Evolutionary conservation across 2,329 filamentous ascomycete species (phyloP).

Genomic region (Pyrenochaeta sp.): DNA sequence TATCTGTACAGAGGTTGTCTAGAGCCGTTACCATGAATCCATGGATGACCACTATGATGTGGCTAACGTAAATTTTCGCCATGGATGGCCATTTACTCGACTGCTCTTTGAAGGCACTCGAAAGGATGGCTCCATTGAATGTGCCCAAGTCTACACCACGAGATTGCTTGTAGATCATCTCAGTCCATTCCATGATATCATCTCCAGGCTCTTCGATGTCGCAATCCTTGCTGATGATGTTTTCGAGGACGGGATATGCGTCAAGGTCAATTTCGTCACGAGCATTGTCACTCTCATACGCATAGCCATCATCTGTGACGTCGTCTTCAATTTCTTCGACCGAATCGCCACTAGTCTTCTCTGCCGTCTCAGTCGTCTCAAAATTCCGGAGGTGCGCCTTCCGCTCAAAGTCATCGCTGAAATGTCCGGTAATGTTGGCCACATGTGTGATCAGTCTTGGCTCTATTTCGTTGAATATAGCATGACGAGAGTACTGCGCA

Average conservation of each 20-base stretch:
- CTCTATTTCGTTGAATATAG: conserved; percentile 2
- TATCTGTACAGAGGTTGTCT: neutral
- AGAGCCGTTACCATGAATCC: neutral
- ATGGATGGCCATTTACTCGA: neutral
- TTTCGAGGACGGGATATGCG: conserved; percentile 1
- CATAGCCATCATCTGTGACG: neutral
- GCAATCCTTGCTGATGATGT: conserved; percentile 4
- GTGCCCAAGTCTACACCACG: neutral
- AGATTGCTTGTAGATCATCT: neutral
- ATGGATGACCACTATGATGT: neutral
- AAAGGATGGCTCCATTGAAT: neutral
- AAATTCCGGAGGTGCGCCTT: conserved; percentile 4
- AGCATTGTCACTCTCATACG: neutral
- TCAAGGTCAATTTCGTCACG: conserved; percentile 1
- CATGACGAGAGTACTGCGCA: conserved; percentile 41
- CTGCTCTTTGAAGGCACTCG: neutral
- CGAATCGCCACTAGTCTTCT: neutral
- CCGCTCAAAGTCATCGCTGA: conserved; percentile 4
- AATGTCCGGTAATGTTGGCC: conserved; percentile 1
- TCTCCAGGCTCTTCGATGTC: neutral
- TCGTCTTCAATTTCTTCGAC: conserved; percentile 1
- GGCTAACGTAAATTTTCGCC: neutral
- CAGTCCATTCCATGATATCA: neutral
- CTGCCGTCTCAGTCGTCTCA: neutral
- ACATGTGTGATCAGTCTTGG: conserved; percentile 6